Evolutionary conservation across 805 yeast species (phyloP), one percentile per base, ranked within the genome.

Genomic region (Saccharomyces mikatae): DNA sequence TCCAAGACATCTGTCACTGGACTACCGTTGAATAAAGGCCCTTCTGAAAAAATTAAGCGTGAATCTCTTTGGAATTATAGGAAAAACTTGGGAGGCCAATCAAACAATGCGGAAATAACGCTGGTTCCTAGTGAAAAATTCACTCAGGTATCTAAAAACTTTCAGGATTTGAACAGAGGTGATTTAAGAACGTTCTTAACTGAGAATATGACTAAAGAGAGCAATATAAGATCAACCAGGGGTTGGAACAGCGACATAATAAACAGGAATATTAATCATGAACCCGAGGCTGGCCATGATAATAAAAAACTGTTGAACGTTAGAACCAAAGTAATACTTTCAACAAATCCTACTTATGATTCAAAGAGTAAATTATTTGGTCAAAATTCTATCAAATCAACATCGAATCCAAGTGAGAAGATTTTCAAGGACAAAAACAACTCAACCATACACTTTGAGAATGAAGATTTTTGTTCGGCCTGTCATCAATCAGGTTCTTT

Each of bases 401-500:
- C 13, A 2, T 9, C 17, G 24, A 21, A 36, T 36, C 24, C 44
- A 9, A 36, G 22, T 36, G 44, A 36, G 49, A 14, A 51, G 47
- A 30, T 50, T 52, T 31, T 50, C 55, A 21, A 50, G 56, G 29
- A 67, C 31, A 61, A 60, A 47, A 59, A 60, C 31, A 72, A 71
- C 32, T 58, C 69, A 10, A 69, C 75, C 6, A 66, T 66, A 50
- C 76, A 68, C 50, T 62, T 65, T 14, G 71, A 68, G 54, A 94
- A 92, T 67, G 95, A 91, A 57, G 99, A 92, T 68, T 91, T 79
- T 68, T 92, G 99, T 65, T 76, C 87, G n/a, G 78, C 94, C 0
- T 92, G 99, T 72, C 91, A 95, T 1, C 88, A 89, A 28, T 76
- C 90, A 0, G 99, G 99, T 11, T 78, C 87, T 28, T 90, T 92